Conservation (phyloP, 2,329 filamentous ascomycete species). For the Fusarium illudens region DNA sequence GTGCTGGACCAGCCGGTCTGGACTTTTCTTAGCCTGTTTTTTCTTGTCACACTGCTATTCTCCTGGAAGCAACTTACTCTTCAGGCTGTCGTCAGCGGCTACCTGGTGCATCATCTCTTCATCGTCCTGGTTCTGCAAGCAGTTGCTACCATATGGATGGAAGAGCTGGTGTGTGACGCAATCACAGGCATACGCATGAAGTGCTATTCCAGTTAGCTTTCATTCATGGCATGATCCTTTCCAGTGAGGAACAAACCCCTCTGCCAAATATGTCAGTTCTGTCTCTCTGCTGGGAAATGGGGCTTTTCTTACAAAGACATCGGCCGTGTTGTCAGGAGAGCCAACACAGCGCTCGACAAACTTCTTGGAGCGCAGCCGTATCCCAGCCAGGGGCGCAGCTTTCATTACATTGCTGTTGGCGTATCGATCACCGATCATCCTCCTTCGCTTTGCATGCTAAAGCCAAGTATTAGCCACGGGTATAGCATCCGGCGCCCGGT, state of each 20-base stretch:
- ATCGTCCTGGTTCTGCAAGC: constrained; percentile 63
- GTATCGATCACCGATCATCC: constrained; percentile 72
- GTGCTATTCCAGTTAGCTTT: constrained; percentile 41
- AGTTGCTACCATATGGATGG: constrained; percentile 69
- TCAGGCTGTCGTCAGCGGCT: constrained; percentile 72
- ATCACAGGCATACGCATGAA: constrained; percentile 75
- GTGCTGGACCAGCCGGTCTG: constrained; percentile 67
- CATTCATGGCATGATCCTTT: background rate
- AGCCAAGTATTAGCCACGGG: background rate
- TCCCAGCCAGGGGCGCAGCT: constrained; percentile 61
- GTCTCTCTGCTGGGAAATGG: too few relatives aligned
- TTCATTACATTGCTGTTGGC: constrained; percentile 73
- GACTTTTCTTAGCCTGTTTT: constrained; percentile 12
- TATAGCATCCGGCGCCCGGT: too few relatives aligned
- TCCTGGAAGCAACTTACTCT: constrained; percentile 57
- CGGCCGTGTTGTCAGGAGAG: constrained; percentile 56
- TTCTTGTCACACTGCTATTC: too few relatives aligned
- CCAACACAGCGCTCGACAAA: constrained; percentile 64
- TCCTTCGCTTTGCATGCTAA: constrained; percentile 70
- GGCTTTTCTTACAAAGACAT: constrained; percentile 64
- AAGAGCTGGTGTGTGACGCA: constrained; percentile 76
- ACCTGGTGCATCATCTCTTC: constrained; percentile 74
- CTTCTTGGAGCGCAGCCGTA: constrained; percentile 63
- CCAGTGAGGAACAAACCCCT: constrained; percentile 41
- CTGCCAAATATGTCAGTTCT: constrained; percentile 33